A percentile compares a stretch with the other conserved stretches of the same genome.
phyloP scores from a whole-genome alignment of 2,329 filamentous ascomycete genomes.

The Exophiala viscosa region DNA sequence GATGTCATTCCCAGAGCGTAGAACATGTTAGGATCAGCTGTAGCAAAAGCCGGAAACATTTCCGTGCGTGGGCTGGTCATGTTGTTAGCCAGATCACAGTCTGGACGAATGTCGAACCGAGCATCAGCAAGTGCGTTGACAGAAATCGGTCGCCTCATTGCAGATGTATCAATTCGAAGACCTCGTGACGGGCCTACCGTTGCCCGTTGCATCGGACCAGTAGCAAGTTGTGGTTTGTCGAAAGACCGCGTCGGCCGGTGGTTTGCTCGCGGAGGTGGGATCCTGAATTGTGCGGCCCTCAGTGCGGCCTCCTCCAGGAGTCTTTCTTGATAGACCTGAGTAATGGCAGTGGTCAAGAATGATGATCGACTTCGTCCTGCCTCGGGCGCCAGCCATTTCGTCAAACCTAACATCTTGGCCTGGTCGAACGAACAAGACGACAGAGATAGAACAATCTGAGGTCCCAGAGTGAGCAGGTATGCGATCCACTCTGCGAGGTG shows the following conservation, averaged over 20 bases:
- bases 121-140: conserved; percentile 3
- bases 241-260: conserved; percentile 14
- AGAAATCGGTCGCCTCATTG: conserved; percentile 12
- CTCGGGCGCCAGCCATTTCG: conserved; percentile 52
- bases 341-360: conserved; percentile 60
- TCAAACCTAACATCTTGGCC: conserved; percentile 53
- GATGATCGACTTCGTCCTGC: conserved; percentile 48
- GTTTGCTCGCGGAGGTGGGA: conserved; percentile 3
- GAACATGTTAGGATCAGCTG: conserved; percentile 24
- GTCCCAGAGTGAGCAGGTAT: conserved; percentile 58
- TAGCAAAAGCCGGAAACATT: conserved; percentile 21
- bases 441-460: conserved; percentile 53
- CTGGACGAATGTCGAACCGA: conserved; percentile 12
- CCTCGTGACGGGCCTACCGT: conserved; percentile 11
- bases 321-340: conserved; percentile 55
- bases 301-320: conserved; percentile 24
- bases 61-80: conserved; percentile 1
- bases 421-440: conserved; percentile 48
- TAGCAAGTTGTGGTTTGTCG: conserved; percentile 10
- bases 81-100: conserved; percentile 8
- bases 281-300: conserved; percentile 20
- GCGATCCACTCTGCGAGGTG: conserved; percentile 61
- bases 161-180: conserved; percentile 19
- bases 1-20: conserved; percentile 23
- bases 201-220: conserved; percentile 2